A percentile compares a stretch with the other conserved stretches of the same genome.
Evolutionary conservation across 106 monocot genomes (phyloP).

Genomic region (Phalaenopsis equestris): DNA sequence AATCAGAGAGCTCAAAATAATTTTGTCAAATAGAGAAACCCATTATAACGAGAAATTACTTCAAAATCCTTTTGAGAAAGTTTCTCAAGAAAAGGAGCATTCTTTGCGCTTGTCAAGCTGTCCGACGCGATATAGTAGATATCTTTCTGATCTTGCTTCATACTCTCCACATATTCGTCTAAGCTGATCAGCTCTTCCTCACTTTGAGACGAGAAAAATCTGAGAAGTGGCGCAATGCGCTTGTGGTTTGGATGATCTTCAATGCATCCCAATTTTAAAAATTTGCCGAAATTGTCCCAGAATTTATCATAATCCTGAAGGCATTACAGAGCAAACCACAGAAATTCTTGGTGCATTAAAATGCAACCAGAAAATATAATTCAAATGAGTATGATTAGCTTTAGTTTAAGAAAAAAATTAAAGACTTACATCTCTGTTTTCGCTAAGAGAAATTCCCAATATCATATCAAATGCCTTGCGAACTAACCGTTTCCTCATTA

Average conservation of each 20-base stretch:
- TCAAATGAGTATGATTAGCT: neutral
- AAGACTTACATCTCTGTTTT: constrained; percentile 78
- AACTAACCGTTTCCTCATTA: constrained; percentile 91
- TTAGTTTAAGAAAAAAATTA: neutral
- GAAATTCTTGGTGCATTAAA: neutral
- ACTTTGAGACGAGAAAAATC: constrained; percentile 88
- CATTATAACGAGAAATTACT: constrained; percentile 19
- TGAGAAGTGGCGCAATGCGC: constrained; percentile 82
- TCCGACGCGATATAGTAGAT: constrained; percentile 93
- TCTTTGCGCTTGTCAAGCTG: constrained; percentile 75
- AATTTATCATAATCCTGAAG: constrained; percentile 90
- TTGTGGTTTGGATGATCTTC: constrained; percentile 95
- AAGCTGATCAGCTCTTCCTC: constrained; percentile 81
- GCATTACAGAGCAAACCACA: neutral
- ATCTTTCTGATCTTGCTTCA: constrained; percentile 93
- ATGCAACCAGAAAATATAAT: neutral
- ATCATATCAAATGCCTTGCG: constrained; percentile 99
- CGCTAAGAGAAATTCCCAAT: constrained; percentile 84
- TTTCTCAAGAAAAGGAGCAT: constrained; percentile 86
- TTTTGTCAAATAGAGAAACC: neutral
- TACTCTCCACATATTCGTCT: constrained; percentile 96
- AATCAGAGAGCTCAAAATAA: neutral
- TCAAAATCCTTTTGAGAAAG: constrained; percentile 74
- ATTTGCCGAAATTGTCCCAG: constrained; percentile 96
- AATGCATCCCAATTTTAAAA: constrained; percentile 87